phyloP scores from a whole-genome alignment of 441 rosid genomes.

The Viola pubescens region DNA sequence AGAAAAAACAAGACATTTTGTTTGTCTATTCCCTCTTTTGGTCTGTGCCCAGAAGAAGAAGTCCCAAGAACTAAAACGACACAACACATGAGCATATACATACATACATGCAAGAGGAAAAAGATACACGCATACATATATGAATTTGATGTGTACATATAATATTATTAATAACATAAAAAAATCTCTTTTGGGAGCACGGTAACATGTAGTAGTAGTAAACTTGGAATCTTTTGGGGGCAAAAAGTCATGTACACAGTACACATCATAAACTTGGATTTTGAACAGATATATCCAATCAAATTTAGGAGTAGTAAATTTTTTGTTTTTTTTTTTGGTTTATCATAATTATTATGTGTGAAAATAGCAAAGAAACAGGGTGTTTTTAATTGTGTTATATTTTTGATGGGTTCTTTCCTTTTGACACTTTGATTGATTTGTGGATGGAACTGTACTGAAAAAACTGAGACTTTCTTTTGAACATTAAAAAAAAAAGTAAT shows the following conservation, averaged over 20 bases:
- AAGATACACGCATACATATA: no score
- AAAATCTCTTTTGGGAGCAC: constrained; percentile 10
- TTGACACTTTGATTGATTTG: constrained; percentile 27
- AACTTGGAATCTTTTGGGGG: constrained; percentile 18
- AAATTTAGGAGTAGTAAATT: constrained; percentile 8
- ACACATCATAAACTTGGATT: constrained; percentile 6
- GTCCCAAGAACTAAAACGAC: constrained; percentile 21
- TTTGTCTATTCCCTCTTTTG: background rate
- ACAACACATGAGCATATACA: background rate
- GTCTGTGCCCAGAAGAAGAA: constrained; percentile 16
- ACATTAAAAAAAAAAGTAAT: background rate
- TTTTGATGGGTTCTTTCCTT: background rate
- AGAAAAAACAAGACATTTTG: constrained; percentile 16
- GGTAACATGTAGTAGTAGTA: constrained; percentile 19
- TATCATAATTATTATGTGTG: no score
- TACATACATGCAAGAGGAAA: no score
- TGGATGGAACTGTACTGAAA: constrained; percentile 29
- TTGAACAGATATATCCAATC: constrained; percentile 20
- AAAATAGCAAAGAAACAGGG: no score
- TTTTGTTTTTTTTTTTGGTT: background rate
- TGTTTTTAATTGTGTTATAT: no score
- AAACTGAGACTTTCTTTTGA: constrained; percentile 24
- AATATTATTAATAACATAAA: background rate
- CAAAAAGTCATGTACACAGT: constrained; percentile 10
- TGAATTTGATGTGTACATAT: background rate